Percentiles rank a stretch among this genome's conserved stretches.
These are phyloP conservation scores for Torulaspora indica DNA, from an alignment of 805 yeast genomes.

Conservation along the genomic window DNA sequence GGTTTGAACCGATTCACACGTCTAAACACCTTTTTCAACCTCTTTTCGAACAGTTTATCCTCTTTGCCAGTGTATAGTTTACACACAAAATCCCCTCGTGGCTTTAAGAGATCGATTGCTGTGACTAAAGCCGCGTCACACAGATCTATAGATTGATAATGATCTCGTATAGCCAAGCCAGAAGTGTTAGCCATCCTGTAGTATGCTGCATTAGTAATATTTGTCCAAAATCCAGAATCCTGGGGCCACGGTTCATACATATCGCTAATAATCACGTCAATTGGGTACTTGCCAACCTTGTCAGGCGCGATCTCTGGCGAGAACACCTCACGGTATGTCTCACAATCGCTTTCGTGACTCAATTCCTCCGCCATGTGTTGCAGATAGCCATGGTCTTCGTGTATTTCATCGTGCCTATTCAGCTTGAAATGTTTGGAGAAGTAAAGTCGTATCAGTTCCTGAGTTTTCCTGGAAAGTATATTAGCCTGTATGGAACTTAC, in stretches of 20 bases:
- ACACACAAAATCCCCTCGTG: constrained; percentile 71
- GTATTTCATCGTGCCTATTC: constrained; percentile 36
- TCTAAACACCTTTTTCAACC: constrained; percentile 55
- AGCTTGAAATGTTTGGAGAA: constrained; percentile 38
- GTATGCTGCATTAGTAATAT: constrained; percentile 73
- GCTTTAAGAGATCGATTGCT: constrained; percentile 62
- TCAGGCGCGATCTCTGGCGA: constrained; percentile 18
- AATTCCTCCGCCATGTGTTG: constrained; percentile 21
- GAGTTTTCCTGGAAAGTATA: constrained; percentile 65
- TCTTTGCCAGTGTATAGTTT: constrained; percentile 83
- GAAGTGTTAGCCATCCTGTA: constrained; percentile 91
- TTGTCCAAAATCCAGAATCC: constrained; percentile 46
- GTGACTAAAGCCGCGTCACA: constrained; percentile 87
- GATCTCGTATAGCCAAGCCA: constrained; percentile 79
- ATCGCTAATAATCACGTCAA: constrained; percentile 72
- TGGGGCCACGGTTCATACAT: constrained; percentile 71
- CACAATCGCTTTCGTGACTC: constrained; percentile 21
- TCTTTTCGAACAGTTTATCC: constrained; percentile 56
- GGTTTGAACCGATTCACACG: constrained; percentile 74
- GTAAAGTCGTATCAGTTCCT: constrained; percentile 47
- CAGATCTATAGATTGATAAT: constrained; percentile 72
- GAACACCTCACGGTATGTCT: constrained; percentile 31
- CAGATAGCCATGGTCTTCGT: constrained; percentile 26
- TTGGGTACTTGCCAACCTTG: constrained; percentile 35
- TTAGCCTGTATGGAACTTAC: constrained; percentile 82